Evolutionary conservation across 2,329 filamentous ascomycete genomes (phyloP), one percentile per base, ranked within the genome.

Genomic region (Colletotrichum somersetense): DNA sequence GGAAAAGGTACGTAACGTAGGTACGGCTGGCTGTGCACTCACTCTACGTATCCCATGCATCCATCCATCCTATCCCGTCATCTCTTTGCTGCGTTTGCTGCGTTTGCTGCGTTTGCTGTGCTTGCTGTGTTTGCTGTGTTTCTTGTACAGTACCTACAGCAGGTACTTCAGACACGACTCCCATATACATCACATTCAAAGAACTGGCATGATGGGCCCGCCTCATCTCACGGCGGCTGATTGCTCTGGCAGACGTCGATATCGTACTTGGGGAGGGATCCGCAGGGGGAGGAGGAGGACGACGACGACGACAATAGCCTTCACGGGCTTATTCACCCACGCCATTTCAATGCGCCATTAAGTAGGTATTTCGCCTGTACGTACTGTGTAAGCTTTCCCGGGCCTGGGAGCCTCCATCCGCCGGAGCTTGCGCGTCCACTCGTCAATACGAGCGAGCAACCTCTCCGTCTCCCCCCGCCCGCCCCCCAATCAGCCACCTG

Each of bases 341-440:
- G 18, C 44, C 2, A 26, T 11, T 26, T 42, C 56, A 58, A 58
- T 58, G 56, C 56, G 48, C 48, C 50, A 8, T 52, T 11, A 16
- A 61, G 8, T 18, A 48, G 38, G 58, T 42, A 11, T n/a, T 35
- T 56, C 55, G 53, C 52, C 42, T n/a, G 46, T 23, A 23, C 20
- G 46, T 23, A 23, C 46, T 5, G 44, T 46, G 26, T 53, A 26
- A 46, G 52, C 44, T 35, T 48, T 23, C 56, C 64, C 40, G 53
- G 58, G 59, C 64, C 42, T 59, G 58, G 42, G 42, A 64, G 55
- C 59, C 48, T 48, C 59, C 59, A 55, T 53, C 46, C 23, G 18
- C 53, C 40, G 53, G 35, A 57, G 70, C 70, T 72, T 72, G 70
- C 70, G 70, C 70, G 70, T 72, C 66, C 59, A 61, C 38, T 68